phyloP scores from a whole-genome alignment of 1,284 basidiomycete genomes.

The Pterulicium gracile region DNA sequence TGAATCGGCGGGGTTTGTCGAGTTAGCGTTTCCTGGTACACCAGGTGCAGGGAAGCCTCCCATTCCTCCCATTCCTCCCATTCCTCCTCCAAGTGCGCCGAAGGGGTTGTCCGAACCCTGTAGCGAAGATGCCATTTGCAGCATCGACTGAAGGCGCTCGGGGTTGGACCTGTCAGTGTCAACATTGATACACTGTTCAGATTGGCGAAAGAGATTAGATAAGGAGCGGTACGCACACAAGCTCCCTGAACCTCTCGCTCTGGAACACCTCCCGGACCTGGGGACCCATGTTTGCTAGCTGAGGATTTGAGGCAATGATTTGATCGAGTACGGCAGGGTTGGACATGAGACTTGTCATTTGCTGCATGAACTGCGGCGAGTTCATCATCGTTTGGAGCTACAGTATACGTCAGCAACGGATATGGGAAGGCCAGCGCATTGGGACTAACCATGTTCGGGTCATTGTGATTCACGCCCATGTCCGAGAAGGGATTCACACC shows the following conservation, averaged over 20 bases:
- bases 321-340: conserved; percentile 80
- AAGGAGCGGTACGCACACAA: conserved; percentile 45
- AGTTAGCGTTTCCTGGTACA: conserved; percentile 20
- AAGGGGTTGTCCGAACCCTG: conserved; percentile 13
- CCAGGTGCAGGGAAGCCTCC: conserved; percentile 51
- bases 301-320: conserved; percentile 73
- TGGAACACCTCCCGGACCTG: conserved; percentile 74
- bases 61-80: conserved; percentile 16
- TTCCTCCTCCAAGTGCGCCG: conserved; percentile 23
- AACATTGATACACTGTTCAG: background rate
- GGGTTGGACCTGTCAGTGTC: conserved; percentile 66
- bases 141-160: conserved; percentile 67
- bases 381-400: conserved; percentile 80
- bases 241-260: conserved; percentile 70
- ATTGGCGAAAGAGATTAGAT: background rate
- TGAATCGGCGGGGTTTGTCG: conserved; percentile 18
- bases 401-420: background rate
- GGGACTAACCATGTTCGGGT: conserved; percentile 78
- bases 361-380: conserved; percentile 69
- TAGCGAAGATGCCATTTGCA: conserved; percentile 66
- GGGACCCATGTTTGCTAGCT: conserved; percentile 69
- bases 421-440: conserved; percentile 4
- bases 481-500: conserved; percentile 83
- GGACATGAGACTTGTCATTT: conserved; percentile 67
- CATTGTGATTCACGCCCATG: conserved; percentile 77